Evolutionary conservation across 2,329 filamentous ascomycete species (phyloP), one percentile per base, ranked within the genome.

Genomic region (Aurifilum marmelostoma): DNA sequence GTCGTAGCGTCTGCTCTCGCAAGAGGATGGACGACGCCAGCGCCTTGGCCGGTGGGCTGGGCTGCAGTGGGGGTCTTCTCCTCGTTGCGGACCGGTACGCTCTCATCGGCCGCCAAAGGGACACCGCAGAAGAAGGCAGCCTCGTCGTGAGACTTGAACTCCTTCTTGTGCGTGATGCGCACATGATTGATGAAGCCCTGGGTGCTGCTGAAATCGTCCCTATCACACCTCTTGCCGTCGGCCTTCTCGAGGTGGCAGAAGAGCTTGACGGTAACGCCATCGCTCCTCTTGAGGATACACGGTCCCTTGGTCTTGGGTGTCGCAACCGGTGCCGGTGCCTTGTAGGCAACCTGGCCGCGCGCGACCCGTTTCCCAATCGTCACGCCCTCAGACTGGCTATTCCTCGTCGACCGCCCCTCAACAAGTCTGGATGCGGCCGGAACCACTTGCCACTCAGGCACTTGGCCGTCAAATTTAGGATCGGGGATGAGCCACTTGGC

Each of bases 131-230:
- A 91, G 67, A 94, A 86, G 43, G 95, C 96, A 71, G 96, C 96
- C 76, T 94, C 93, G 79, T 98, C 95, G 76, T 99, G 96, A 75
- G 93, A 97, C 81, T 97, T 95, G 83, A 94, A 98, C 72, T 97
- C 94, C 69, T 93, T 88, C 77, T 91, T 92, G 81, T 99, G 96
- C 34, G 94, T 94, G 75, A 99, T 98, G 68, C 96, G 93, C 78
- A 95, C 98, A 78, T 99, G 96, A 77, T 99, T 99, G 82, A 99
- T 96, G 81, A 98, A 98, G n/a, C 96, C 96, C 79, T 98, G 96
- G 0, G 94, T 97, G 81, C 94, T 98, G 67, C 92, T 94, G 77
- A 98, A 98, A 79, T 97, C 93, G 78, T 93, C 92, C 72, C 95
- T 88, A 63, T 93, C 87, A 80, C 96, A 98, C 78, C 96, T 92